These are phyloP conservation scores for Verticillium tricorpus DNA, from an alignment of 2,329 filamentous ascomycete species.

Conservation along the genomic window DNA sequence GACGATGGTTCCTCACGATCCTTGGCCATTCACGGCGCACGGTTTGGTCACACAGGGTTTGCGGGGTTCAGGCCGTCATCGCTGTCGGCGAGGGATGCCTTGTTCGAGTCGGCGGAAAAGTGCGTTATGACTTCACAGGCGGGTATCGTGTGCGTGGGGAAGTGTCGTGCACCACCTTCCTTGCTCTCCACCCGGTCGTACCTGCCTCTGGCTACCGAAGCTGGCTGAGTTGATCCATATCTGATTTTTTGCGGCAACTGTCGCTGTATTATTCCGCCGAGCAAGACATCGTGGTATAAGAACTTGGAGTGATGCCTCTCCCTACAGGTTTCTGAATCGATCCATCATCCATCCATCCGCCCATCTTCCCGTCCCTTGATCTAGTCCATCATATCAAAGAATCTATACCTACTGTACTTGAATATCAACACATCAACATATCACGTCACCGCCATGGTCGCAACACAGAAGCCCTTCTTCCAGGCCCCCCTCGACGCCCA, in stretches of 20 bases:
- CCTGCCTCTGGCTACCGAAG: neutral
- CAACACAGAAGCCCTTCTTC: conserved; percentile 11
- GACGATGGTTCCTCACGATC: neutral
- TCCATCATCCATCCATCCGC: neutral
- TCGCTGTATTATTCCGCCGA: neutral
- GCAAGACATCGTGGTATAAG: neutral
- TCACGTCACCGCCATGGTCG: neutral
- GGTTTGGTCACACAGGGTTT: neutral
- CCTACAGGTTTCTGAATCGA: neutral
- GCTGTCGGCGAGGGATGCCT: neutral
- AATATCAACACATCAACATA: neutral
- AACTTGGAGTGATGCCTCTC: neutral
- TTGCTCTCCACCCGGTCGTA: neutral
- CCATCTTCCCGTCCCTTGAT: neutral
- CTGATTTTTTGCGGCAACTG: neutral
- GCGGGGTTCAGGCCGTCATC: neutral
- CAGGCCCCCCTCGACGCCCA: conserved; percentile 15
- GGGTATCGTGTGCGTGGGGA: neutral
- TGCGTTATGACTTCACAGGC: neutral
- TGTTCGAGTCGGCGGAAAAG: neutral
- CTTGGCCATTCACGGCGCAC: neutral
- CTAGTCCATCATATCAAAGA: neutral
- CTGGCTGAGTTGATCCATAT: no score
- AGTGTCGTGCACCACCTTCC: neutral
- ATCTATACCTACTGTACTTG: neutral